Conservation (phyloP, 1,284 basidiomycete genomes). For the Ustilago xerochloae region DNA sequence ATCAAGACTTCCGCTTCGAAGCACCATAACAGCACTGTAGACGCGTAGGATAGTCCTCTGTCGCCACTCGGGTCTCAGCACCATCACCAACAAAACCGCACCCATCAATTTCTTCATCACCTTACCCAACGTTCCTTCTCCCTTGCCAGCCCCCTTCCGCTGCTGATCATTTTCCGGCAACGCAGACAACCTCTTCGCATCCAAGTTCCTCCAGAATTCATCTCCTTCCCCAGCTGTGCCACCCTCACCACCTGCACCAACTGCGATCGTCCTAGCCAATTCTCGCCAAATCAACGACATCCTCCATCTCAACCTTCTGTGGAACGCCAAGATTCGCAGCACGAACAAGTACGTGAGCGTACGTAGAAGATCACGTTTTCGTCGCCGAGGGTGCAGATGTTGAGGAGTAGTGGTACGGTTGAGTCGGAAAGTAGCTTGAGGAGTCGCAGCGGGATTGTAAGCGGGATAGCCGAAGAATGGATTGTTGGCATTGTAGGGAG, state of each 20-base stretch:
- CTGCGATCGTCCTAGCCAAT: constrained; percentile 12
- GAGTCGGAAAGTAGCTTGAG: constrained; percentile 22
- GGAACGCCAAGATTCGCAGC: constrained; percentile 57
- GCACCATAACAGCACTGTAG: neutral
- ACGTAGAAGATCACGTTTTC: constrained; percentile 63
- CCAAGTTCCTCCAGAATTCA: constrained; percentile 39
- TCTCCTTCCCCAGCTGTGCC: constrained; percentile 19
- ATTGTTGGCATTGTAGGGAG: constrained; percentile 72
- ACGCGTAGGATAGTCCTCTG: constrained; percentile 14
- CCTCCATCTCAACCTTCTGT: constrained; percentile 53
- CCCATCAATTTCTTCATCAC: constrained; percentile 16
- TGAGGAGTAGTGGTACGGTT: constrained; percentile 12
- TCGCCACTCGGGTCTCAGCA: constrained; percentile 38
- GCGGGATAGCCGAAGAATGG: constrained; percentile 87
- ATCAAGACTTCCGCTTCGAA: neutral
- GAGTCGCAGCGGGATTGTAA: constrained; percentile 23
- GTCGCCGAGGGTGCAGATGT: constrained; percentile 50
- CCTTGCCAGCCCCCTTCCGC: neutral
- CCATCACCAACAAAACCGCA: constrained; percentile 16
- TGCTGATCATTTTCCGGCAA: neutral
- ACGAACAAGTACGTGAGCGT: constrained; percentile 66
- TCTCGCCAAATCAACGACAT: constrained; percentile 20
- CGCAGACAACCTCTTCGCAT: constrained; percentile 15
- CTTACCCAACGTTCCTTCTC: neutral
- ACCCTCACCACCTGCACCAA: constrained; percentile 9